Evolutionary conservation across 495 filamentous ascomycete genomes (phyloP).

Genomic region (Neurospora sp.): DNA sequence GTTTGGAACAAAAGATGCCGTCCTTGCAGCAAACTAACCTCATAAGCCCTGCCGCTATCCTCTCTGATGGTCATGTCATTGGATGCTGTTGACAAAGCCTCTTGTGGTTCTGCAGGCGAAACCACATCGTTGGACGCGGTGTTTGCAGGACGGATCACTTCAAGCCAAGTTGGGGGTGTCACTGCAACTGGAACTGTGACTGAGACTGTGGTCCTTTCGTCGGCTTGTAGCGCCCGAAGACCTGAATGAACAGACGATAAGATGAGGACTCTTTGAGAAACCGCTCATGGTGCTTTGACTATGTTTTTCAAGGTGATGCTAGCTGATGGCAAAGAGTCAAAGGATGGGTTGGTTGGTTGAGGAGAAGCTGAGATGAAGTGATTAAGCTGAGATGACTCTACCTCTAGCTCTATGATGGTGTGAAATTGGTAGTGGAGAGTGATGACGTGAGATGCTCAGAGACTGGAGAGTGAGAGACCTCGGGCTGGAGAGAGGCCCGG

Average conservation of each 20-base stretch:
- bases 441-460: background rate
- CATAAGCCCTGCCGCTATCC: background rate
- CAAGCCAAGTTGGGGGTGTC: background rate
- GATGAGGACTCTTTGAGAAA: background rate
- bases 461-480: no score
- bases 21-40: background rate
- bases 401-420: background rate
- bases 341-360: background rate
- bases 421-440: background rate
- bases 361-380: background rate
- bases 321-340: background rate
- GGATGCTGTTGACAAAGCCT: background rate
- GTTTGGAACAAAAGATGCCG: background rate
- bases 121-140: background rate
- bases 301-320: background rate
- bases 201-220: background rate
- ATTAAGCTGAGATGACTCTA: background rate
- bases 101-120: background rate
- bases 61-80: background rate
- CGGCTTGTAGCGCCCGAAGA: background rate
- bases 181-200: background rate
- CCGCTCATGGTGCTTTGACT: background rate
- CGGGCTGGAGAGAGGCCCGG: background rate
- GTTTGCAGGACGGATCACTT: background rate
- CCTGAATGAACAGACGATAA: background rate